Conservation (phyloP, 106 monocot genomes). For the Dendrobium catenatum region DNA sequence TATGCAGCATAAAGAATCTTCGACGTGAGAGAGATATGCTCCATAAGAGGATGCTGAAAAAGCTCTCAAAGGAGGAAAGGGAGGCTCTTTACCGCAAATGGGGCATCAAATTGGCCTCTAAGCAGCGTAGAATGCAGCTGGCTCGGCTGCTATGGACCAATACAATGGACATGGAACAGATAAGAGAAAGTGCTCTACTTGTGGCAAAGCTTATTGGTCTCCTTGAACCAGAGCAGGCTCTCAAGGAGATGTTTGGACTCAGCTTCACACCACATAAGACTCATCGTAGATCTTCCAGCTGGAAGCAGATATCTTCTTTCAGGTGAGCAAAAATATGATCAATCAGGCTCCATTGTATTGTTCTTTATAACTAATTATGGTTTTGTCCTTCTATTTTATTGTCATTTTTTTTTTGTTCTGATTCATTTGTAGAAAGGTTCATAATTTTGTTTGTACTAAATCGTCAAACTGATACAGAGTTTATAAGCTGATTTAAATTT, state of each 20-base stretch:
- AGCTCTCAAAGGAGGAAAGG: constrained; percentile 38
- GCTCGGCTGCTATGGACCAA: constrained; percentile 50
- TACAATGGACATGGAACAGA: constrained; percentile 45
- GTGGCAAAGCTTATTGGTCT: constrained; percentile 59
- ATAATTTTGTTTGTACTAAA: not conserved
- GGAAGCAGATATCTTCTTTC: constrained; percentile 31
- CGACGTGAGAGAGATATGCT: constrained; percentile 78
- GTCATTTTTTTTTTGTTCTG: not conserved
- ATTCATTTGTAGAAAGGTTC: not conserved
- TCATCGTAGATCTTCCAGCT: constrained; percentile 45
- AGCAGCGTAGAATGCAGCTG: constrained; percentile 61
- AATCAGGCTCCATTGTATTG: not conserved
- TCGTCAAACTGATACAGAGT: not conserved
- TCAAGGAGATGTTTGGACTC: constrained; percentile 83
- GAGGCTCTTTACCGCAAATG: constrained; percentile 60
- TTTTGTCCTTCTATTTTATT: not conserved
- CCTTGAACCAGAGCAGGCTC: constrained; percentile 35
- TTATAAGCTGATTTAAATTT: not conserved
- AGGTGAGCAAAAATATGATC: not conserved
- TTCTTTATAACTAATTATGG: not conserved
- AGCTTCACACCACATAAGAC: constrained; percentile 47
- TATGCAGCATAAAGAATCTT: constrained; percentile 40
- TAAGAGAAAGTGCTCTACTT: constrained; percentile 68
- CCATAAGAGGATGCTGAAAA: constrained; percentile 46
- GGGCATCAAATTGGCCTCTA: constrained; percentile 70